Base-by-base conservation (phyloP, 2,329 filamentous ascomycete genomes). In the Fusarium redolens region DNA sequence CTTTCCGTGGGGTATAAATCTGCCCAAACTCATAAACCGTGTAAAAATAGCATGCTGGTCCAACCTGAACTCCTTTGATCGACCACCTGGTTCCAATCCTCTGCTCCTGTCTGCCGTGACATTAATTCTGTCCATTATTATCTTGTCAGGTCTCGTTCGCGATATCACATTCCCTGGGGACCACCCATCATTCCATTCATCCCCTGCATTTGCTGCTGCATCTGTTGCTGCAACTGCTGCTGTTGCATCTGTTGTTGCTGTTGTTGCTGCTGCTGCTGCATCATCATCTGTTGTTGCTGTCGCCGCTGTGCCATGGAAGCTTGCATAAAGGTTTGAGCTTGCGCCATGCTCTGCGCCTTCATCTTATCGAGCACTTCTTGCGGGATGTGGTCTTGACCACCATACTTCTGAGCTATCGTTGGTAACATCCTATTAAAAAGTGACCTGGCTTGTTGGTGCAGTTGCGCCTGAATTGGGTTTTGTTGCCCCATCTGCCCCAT, bases 141-240 rank as follows among this genome's bases (percentile, higher is more conserved):
- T 57, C 40, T 45, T 38, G 4, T 50, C 41, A 51, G 41, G 35
- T 57, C 37, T 61, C 33, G 15, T 38, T 37, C 20, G 37, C 20
- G 18, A 40, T 55, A 54, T 78, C 82, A 86, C 84, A 87, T 86
- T 43, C 84, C 85, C 72, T 87, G 85, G 25, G 82, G 82, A 17
- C 84, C 84, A 15, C 84, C 84, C 85, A 87, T 87, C 84, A 89
- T 89, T 31, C 84, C 83, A 59, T 85, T 74, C 72, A 75, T 74
- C 35, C 73, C 72, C 28, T 76, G 74, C 70, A 76, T 73, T 33
- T 75, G 73, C 43, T 75, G 73, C n/a, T 76, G 74, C 65, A 75
- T 61, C n/a, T 76, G 74, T 31, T 64, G 55, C 35, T 61, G 74
- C 45, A 75, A 63, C 22, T 77, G 73, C 37, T 80, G 78, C 30